Percentiles rank a stretch among this genome's conserved stretches.
Conservation (phyloP, 108 stramenopile genomes). For the Cyclotella atomus region DNA sequence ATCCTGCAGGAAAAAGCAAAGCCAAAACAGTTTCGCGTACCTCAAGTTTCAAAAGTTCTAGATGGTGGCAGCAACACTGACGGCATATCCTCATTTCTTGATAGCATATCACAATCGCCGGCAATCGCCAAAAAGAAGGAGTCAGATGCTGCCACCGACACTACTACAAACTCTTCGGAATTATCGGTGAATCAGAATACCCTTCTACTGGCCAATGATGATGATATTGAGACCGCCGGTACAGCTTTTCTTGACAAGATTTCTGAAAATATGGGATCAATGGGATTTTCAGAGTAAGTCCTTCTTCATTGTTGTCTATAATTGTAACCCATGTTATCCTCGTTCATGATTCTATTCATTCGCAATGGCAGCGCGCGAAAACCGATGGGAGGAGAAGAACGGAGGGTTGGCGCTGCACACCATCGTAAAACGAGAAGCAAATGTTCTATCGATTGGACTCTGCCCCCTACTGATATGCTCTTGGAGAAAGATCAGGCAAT, state of each 20-base stretch:
- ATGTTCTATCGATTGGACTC: conserved; percentile 87
- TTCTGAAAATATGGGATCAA: conserved; percentile 64
- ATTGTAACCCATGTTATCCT: no score
- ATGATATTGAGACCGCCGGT: conserved; percentile 79
- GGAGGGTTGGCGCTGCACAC: conserved; percentile 67
- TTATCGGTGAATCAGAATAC: conserved; percentile 24
- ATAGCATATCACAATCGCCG: background rate
- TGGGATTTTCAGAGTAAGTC: conserved; percentile 67
- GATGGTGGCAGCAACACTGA: conserved; percentile 18
- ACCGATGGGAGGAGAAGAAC: conserved; percentile 62
- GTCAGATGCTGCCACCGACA: background rate
- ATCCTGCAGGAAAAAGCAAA: conserved; percentile 42
- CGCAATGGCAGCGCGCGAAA: conserved; percentile 12
- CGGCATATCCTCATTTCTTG: conserved; percentile 27
- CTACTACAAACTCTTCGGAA: background rate
- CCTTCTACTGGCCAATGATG: conserved; percentile 58
- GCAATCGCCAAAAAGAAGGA: background rate
- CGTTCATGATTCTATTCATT: background rate
- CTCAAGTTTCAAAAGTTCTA: conserved; percentile 42
- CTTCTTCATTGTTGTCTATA: conserved; percentile 1
- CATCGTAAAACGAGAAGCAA: conserved; percentile 86
- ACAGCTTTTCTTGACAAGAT: conserved; percentile 81
- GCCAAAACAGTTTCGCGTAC: conserved; percentile 77
- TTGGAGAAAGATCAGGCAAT: conserved; percentile 53
- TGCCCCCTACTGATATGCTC: conserved; percentile 61